A percentile compares a stretch with the other conserved stretches of the same genome.
These are phyloP conservation scores for Carex cristatella DNA, from an alignment of 176 grass and related monocot genomes.

Conservation along the genomic window DNA sequence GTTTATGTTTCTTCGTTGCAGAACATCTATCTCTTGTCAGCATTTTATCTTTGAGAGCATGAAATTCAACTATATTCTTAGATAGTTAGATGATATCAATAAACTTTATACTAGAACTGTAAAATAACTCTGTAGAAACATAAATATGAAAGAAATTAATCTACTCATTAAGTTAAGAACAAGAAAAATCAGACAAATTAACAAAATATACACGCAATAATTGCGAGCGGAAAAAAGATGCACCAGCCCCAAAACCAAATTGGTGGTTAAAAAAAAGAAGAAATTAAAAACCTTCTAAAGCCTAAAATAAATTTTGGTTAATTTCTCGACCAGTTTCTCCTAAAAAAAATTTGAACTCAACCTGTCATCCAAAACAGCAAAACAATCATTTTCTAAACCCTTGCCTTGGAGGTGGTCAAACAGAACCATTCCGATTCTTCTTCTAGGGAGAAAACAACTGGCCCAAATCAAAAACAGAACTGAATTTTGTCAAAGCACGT, in stretches of 20 bases:
- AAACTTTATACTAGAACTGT: no score
- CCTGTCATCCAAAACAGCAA: background rate
- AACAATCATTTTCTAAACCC: constrained; percentile 11
- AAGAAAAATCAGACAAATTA: constrained; percentile 26
- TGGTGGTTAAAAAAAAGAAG: constrained; percentile 25
- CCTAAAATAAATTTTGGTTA: constrained; percentile 27
- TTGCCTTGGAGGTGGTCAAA: constrained; percentile 22
- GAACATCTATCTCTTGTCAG: no score
- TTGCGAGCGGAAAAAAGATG: constrained; percentile 20
- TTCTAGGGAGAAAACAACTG: constrained; percentile 76
- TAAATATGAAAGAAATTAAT: constrained; percentile 18
- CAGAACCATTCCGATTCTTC: constrained; percentile 22
- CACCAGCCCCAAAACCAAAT: constrained; percentile 8
- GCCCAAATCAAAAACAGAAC: constrained; percentile 47
- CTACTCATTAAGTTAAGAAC: constrained; percentile 32
- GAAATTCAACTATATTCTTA: no score
- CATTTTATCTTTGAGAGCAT: no score
- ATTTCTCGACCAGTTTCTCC: constrained; percentile 33
- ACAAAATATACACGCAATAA: background rate
- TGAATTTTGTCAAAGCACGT: constrained; percentile 34
- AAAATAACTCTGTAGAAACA: no score
- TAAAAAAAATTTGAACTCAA: constrained; percentile 30
- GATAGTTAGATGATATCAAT: no score
- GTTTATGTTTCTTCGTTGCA: constrained; percentile 1
- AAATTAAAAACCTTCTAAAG: constrained; percentile 26